phyloP scores from a whole-genome alignment of 768 basidiomycete species.

The Sutorius australiensis region DNA sequence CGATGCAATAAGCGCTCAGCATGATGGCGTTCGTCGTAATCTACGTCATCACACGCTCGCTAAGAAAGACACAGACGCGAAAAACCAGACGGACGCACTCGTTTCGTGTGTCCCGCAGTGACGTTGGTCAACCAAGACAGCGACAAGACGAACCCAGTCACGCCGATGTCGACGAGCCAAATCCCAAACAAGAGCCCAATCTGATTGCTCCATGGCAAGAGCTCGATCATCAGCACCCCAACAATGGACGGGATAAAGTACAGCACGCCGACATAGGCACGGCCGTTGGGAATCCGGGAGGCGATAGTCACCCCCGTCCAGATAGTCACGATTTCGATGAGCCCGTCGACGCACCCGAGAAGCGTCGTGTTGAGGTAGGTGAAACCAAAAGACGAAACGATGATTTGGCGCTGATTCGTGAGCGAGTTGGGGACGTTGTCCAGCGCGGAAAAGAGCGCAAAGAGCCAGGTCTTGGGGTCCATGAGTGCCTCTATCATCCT shows the following conservation, averaged over 20 bases:
- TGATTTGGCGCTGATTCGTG: constrained; percentile 63
- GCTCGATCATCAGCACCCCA: constrained; percentile 58
- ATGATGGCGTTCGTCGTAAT: constrained; percentile 59
- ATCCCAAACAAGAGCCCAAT: constrained; percentile 57
- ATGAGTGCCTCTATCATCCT: constrained; percentile 66
- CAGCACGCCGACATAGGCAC: constrained; percentile 59
- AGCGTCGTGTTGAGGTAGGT: constrained; percentile 62
- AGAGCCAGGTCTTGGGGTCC: constrained; percentile 76
- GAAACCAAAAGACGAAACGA: constrained; percentile 66
- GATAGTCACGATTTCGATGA: constrained; percentile 66
- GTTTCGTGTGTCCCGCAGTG: constrained; percentile 71
- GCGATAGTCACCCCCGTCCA: constrained; percentile 60
- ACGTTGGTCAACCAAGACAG: constrained; percentile 63
- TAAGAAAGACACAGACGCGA: background rate
- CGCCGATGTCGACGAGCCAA: constrained; percentile 40
- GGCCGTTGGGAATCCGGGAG: constrained; percentile 50
- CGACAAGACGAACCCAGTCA: constrained; percentile 57
- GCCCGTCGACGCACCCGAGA: constrained; percentile 61
- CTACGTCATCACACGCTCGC: constrained; percentile 3
- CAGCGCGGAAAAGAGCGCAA: constrained; percentile 62
- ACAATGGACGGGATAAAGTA: constrained; percentile 65
- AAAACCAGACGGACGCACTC: constrained; percentile 41
- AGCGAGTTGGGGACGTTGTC: constrained; percentile 64
- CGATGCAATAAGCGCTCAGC: constrained; percentile 64
- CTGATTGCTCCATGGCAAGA: constrained; percentile 62